Base-by-base conservation (phyloP, 164 flowering plant genomes). In the Dillenia turbinata region DNA sequence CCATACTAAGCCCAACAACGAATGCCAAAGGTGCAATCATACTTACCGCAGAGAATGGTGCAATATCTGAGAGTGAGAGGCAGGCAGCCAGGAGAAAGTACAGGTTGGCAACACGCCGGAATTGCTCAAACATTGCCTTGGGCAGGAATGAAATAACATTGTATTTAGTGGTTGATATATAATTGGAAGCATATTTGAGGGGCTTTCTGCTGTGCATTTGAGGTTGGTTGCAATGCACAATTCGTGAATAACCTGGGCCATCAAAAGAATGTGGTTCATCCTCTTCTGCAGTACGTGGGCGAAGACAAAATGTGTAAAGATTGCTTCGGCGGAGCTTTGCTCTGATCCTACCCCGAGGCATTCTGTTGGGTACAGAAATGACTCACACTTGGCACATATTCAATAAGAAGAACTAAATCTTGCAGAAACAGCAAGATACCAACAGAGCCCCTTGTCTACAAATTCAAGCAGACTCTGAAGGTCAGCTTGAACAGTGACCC, bases 1-100 rank as follows among this genome's bases (percentile, higher is more conserved):
- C 87, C 95, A 94, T 89, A 73, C 97, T 94, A 52, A 94, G 79
- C 62, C 99, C 99, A 56, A 94, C 92, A 63, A 94, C 99, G 75
- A 91, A 86, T 12, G 77, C 85, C 77, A 94, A 63, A 12, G 98
- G 98, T 44, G 94, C 91, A 68, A 94, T 86, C 96, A 94, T 89
- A 75, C 98, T 94, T 54, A 81, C 76, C 22, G 95, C 66, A 56
- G 84, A 68, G 75, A 91, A 94, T 12, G 97, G 97, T 0, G 96
- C 61, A 22, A 91, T 71, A 2, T 88, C 77, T 43, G 96, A 85
- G 8, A 86, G 74, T 0, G 99, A 94, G 40, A 89, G 69, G 51
- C 65, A 46, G 15, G 97, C 96, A 56, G 96, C 88, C 68, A 88
- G 59, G 44, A 94, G 99, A 63, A 94, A 94, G 77, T 93, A 93